phyloP scores from a whole-genome alignment of 2,329 filamentous ascomycete genomes.

The Aspergillus sp. region DNA sequence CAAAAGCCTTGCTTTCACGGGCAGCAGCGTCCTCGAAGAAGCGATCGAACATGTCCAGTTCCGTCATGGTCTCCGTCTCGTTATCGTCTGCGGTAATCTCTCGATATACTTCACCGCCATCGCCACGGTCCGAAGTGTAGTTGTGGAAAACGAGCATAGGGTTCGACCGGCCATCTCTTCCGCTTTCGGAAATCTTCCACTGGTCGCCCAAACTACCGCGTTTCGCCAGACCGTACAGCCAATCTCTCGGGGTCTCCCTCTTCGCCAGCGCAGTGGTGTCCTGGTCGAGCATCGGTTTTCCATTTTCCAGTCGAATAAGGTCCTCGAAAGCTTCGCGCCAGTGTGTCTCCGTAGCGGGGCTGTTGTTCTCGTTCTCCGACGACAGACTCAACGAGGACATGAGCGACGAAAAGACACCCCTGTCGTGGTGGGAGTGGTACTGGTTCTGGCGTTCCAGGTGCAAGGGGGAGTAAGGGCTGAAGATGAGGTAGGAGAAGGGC shows the following conservation, averaged over 20 bases:
- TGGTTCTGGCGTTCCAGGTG: slow-evolving; percentile 52
- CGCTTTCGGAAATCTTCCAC: slow-evolving; percentile 34
- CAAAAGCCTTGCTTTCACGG: slow-evolving; percentile 35
- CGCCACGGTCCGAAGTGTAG: slow-evolving; percentile 15
- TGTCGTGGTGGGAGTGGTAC: slow-evolving; percentile 28
- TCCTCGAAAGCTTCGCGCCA: slow-evolving; percentile 65
- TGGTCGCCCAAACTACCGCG: slow-evolving; percentile 45
- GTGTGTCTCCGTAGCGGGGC: slow-evolving; percentile 35
- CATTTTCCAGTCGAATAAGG: slow-evolving; percentile 53
- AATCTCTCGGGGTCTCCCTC: slow-evolving; percentile 39
- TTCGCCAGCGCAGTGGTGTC: slow-evolving; percentile 26
- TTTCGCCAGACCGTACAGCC: slow-evolving; percentile 44
- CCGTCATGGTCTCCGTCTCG: slow-evolving; percentile 44
- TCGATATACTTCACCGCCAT: slow-evolving; percentile 8
- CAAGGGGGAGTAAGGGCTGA: slow-evolving; percentile 59
- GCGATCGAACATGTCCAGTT: slow-evolving; percentile 57
- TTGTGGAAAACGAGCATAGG: slow-evolving; percentile 28
- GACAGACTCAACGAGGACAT: slow-evolving; percentile 34
- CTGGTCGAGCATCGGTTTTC: slow-evolving; percentile 44
- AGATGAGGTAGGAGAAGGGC: slow-evolving; percentile 48
- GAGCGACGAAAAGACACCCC: slow-evolving; percentile 37
- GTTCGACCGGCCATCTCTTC: slow-evolving; percentile 25
- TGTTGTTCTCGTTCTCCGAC: slow-evolving; percentile 32
- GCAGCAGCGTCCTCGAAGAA: slow-evolving; percentile 45
- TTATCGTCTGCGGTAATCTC: slow-evolving; percentile 30